Evolutionary conservation across 2,329 filamentous ascomycete genomes (phyloP), one percentile per base, ranked within the genome.

Genomic region (Cercospora zeae-maydis): DNA sequence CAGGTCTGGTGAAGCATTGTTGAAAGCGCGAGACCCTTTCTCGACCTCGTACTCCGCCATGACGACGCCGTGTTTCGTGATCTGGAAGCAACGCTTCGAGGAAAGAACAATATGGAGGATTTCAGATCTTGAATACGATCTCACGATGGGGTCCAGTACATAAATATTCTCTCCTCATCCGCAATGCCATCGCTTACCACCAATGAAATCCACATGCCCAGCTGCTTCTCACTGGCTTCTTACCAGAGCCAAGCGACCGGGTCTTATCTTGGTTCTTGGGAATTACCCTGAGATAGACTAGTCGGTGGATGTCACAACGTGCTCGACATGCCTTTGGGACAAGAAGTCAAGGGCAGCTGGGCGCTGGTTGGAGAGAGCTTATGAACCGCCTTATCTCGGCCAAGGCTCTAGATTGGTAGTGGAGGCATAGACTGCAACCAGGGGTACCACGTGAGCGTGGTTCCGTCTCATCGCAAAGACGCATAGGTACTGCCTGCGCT

Each of bases 381-480:
- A 6, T 27, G 33, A 51, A 47, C 14, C 14, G 57, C 54, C 62
- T 66, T 66, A 66, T 66, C 63, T 37, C 51, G n/a, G 63, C 63
- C 63, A 66, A 66, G 63, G 53, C 52, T 59, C 53, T 57, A 58
- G 37, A 34, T 39, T 49, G 59, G 54, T 61, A 59, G 45, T 14
- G 11, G 13, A 34, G 49, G 31, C 49, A 31, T 34, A 34, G 49
- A 27, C 31, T 53, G 30, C 14, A 7, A 34, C 27, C 27, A 34
- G 49, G 49, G 30, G 31, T 31, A 30, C 49, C 49, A 16, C 31
- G 49, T 53, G 49, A 14, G 49, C 30, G 27, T 53, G 42, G 42
- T 34, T 31, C 30, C 11, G 31, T 34, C 2, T 34, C 4, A 6
- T 27, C 6, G 24, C 6, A 27, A 27, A 27, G 3, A 27, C 6